phyloP scores from a whole-genome alignment of 2,329 filamentous ascomycete species.

The Aspergillus pseudoviridinutans region DNA sequence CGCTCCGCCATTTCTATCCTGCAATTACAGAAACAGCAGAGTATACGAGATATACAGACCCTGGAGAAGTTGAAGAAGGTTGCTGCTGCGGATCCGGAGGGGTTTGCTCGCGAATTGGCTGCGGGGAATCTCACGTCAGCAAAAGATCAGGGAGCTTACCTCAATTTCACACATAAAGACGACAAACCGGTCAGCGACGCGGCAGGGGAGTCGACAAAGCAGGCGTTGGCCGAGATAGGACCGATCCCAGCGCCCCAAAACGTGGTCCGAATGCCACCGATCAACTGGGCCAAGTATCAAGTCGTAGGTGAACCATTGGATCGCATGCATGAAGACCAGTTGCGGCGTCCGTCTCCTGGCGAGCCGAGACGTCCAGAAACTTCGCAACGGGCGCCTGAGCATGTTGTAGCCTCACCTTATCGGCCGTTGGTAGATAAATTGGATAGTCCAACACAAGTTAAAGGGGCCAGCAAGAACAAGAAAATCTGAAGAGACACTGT shows the following conservation, averaged over 20 bases:
- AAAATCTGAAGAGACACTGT: slow-evolving; percentile 21
- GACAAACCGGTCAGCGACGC: slow-evolving; percentile 23
- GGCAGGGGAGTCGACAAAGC: slow-evolving; percentile 6
- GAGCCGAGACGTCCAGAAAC: slow-evolving; percentile 37
- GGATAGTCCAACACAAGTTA: slow-evolving; percentile 30
- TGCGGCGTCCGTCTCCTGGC: slow-evolving; percentile 53
- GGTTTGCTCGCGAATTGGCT: slow-evolving; percentile 65
- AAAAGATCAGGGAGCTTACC: slow-evolving; percentile 28
- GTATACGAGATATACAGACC: slow-evolving; percentile 67
- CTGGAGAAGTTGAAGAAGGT: slow-evolving; percentile 67
- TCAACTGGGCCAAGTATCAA: slow-evolving; percentile 94
- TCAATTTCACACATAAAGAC: slow-evolving; percentile 38
- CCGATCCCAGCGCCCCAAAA: slow-evolving; percentile 73
- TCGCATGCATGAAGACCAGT: slow-evolving; percentile 77
- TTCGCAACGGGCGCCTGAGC: slow-evolving; percentile 42
- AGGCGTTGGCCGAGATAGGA: slow-evolving; percentile 47
- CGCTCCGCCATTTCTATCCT: slow-evolving; percentile 80
- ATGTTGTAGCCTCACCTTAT: slow-evolving; percentile 56
- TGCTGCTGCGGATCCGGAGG: slow-evolving; percentile 66
- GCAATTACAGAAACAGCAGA: slow-evolving; percentile 78
- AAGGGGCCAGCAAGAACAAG: slow-evolving; percentile 30
- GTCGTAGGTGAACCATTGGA: slow-evolving; percentile 82
- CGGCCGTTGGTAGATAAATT: slow-evolving; percentile 55
- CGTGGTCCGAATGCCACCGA: slow-evolving; percentile 77
- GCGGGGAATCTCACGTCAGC: slow-evolving; percentile 54